Percentiles rank a stretch among this genome's conserved stretches.
phyloP scores from a whole-genome alignment of 805 yeast species.

The Clavispora asparagi region DNA sequence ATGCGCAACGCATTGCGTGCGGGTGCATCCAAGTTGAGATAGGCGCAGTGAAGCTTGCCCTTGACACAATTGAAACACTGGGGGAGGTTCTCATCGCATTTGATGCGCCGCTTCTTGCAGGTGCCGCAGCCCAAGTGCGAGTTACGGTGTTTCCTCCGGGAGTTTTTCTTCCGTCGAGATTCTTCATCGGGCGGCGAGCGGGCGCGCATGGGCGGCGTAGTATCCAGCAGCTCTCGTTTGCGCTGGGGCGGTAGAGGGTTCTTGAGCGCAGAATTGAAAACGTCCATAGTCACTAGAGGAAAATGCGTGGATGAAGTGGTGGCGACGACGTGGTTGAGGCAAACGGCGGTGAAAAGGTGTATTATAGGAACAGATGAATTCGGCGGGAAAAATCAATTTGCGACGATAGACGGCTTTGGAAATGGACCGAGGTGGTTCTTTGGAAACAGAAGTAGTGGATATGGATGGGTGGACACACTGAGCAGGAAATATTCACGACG shows the following conservation, averaged over 20 bases:
- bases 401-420: no score
- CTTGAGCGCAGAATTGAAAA: slow-evolving; percentile 26
- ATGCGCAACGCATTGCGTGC: slow-evolving; percentile 45
- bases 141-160: slow-evolving; percentile 59
- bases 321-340: background rate
- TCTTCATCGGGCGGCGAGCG: slow-evolving; percentile 11
- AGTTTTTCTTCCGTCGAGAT: slow-evolving; percentile 31
- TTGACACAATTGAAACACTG: slow-evolving; percentile 51
- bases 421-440: no score
- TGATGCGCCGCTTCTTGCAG: slow-evolving; percentile 57
- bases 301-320: background rate
- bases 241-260: slow-evolving; percentile 34
- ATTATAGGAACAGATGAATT: no score
- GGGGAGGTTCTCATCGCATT: slow-evolving; percentile 63
- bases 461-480: no score
- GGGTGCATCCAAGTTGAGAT: slow-evolving; percentile 41
- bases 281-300: slow-evolving; percentile 12
- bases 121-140: slow-evolving; percentile 74
- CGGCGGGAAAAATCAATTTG: no score
- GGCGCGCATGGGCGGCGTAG: slow-evolving; percentile 1
- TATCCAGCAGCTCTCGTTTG: slow-evolving; percentile 8
- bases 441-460: no score
- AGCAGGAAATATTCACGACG: no score
- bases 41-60: slow-evolving; percentile 46
- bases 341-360: background rate